Base-by-base conservation (phyloP, 441 rosid species). In the Adansonia gregorii region DNA sequence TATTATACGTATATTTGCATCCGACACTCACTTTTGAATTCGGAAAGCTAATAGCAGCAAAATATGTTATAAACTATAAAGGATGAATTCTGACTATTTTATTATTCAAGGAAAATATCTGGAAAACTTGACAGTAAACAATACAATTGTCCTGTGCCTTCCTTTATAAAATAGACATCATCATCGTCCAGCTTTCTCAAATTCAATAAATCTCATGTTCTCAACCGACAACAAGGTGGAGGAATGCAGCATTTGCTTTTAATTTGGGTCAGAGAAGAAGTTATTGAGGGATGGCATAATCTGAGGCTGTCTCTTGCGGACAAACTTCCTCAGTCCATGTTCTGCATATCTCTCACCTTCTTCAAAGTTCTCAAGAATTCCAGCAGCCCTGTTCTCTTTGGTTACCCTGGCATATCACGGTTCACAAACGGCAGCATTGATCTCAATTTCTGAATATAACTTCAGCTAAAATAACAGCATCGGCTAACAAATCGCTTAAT, bases 291-390 rank as follows among this genome's bases (percentile, higher is more conserved):
- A 87, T 2, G 93, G 91, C 93, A 91, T 89, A 83, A 91, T 75
- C 88, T 91, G 82, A 41, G 91, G 82, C 15, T 75, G 14, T 48
- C 11, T 86, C 0, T 69, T 76, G 22, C 82, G 88, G 24, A 87
- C 82, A 39, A 20, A 91, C 84, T 79, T 91, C 86, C 95, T 87
- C 19, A 88, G 63, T 5, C 69, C 82, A 66, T 89, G 90, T 78
- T 89, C 87, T 71, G 80, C 68, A 78, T 91, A 91, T 75, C 56
- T 91, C 82, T 89, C 81, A 7, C 95, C 95, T 61, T 89, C 93
- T 8, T 61, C 88, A 52, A 79, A 84, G 84, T 88, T 91, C 0
- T 88, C 90, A 11, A 88, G 88, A 35, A 91, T 74, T 78, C 92
- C 95, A 1, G 93, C 91, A 3, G 86, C 78, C 76, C 92, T 86